phyloP scores from a whole-genome alignment of 768 basidiomycete genomes.

The Termitomyces sp. region DNA sequence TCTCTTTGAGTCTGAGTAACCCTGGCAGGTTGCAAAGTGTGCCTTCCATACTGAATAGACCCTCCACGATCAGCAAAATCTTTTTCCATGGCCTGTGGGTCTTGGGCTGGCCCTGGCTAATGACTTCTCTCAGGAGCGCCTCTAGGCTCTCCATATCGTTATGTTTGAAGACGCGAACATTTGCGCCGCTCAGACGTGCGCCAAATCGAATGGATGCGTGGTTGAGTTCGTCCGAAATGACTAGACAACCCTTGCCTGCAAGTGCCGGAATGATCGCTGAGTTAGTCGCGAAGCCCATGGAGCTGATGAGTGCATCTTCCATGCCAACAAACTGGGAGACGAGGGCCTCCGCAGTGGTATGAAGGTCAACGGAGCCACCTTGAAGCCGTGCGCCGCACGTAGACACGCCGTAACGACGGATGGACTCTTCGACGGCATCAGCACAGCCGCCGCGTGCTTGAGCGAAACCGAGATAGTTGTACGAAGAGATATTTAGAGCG shows the following conservation, averaged over 20 bases:
- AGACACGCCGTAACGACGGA: conserved; percentile 78
- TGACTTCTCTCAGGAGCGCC: conserved; percentile 75
- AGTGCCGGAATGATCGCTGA: conserved; percentile 91
- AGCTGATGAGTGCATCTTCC: conserved; percentile 87
- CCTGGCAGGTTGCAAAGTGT: conserved; percentile 81
- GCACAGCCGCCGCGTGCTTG: conserved; percentile 91
- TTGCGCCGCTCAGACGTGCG: conserved; percentile 81
- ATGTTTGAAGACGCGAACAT: conserved; percentile 93
- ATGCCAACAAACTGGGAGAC: conserved; percentile 87
- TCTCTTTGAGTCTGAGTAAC: conserved; percentile 82
- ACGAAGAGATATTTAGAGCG: conserved; percentile 94
- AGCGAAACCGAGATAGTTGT: conserved; percentile 99
- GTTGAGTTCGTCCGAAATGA: conserved; percentile 97
- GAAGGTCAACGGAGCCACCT: conserved; percentile 84
- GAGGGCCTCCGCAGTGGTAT: conserved; percentile 74
- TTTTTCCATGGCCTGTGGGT: conserved; percentile 99
- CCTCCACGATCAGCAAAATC: conserved; percentile 92
- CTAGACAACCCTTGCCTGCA: conserved; percentile 83
- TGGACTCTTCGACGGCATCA: conserved; percentile 84
- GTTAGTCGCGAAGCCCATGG: conserved; percentile 97
- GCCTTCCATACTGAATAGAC: conserved; percentile 99
- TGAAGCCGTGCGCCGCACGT: conserved; percentile 76
- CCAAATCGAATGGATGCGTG: conserved; percentile 95
- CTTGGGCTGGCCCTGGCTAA: conserved; percentile 96
- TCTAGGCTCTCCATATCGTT: conserved; percentile 89